Conservation (phyloP, 2,329 filamentous ascomycete genomes). For the Penicillium sp. region DNA sequence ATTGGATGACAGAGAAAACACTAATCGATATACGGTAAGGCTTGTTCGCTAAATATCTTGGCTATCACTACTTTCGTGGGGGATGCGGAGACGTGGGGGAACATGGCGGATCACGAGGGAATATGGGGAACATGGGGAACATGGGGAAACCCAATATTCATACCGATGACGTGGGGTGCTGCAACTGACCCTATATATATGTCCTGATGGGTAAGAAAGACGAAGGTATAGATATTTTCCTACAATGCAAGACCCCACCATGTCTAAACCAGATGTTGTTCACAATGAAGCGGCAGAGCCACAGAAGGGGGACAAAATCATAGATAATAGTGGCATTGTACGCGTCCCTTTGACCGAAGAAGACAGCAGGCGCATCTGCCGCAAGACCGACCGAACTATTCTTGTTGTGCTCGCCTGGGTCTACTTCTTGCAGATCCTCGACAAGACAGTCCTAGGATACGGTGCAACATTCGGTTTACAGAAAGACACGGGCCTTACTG, state of each 20-base stretch:
- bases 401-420: conserved; percentile 49
- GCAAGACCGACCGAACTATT: conserved; percentile 61
- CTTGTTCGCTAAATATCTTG: not conserved
- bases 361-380: conserved; percentile 55
- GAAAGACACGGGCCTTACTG: conserved; percentile 50
- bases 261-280: conserved; percentile 18
- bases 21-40: not conserved
- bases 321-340: conserved; percentile 17
- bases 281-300: conserved; percentile 22
- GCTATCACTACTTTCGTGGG: not conserved
- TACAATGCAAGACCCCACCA: conserved; percentile 2
- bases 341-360: conserved; percentile 33
- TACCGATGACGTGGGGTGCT: not conserved
- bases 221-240: not conserved
- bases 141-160: not conserved
- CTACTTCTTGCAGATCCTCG: conserved; percentile 53
- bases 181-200: not conserved
- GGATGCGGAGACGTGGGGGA: conserved; percentile 8
- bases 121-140: not conserved
- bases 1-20: not conserved
- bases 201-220: not conserved
- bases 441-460: conserved; percentile 58
- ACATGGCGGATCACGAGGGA: not conserved
- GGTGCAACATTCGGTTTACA: conserved; percentile 57
- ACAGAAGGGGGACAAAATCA: conserved; percentile 10